These are phyloP conservation scores for Penicillium sp. DNA, from an alignment of 2,329 filamentous ascomycete genomes.

Conservation along the genomic window DNA sequence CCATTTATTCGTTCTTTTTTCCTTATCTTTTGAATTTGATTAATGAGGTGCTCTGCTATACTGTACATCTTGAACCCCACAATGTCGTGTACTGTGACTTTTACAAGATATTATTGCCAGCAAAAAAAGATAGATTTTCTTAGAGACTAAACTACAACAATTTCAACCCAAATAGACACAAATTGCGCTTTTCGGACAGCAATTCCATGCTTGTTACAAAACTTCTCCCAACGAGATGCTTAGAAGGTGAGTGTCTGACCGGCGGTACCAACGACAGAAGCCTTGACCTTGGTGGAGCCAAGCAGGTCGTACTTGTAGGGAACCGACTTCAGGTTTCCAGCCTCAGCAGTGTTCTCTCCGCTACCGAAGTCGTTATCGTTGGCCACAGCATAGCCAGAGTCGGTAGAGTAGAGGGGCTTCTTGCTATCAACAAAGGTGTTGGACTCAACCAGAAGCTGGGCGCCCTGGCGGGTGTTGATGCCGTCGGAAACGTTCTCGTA, in stretches of 20 bases:
- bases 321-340: conserved; percentile 53
- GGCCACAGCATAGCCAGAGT: conserved; percentile 48
- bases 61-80: background rate
- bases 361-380: conserved; percentile 51
- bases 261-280: conserved; percentile 41
- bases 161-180: background rate
- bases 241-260: conserved; percentile 39
- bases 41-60: background rate
- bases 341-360: conserved; percentile 50
- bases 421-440: conserved; percentile 51
- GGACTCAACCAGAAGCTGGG: conserved; percentile 61
- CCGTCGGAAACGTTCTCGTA: conserved; percentile 49
- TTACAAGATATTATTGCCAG: background rate
- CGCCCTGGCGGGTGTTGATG: conserved; percentile 58
- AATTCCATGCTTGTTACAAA: no score
- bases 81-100: no score
- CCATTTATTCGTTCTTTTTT: background rate
- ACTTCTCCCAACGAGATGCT: background rate
- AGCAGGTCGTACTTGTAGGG: conserved; percentile 57
- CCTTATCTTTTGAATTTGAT: background rate
- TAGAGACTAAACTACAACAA: background rate
- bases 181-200: background rate
- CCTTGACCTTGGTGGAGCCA: conserved; percentile 50
- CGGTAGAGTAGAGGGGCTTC: conserved; percentile 49
- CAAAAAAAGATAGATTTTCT: background rate